Conservation (phyloP, 2,329 filamentous ascomycete genomes). For the Cryphonectria japonica region DNA sequence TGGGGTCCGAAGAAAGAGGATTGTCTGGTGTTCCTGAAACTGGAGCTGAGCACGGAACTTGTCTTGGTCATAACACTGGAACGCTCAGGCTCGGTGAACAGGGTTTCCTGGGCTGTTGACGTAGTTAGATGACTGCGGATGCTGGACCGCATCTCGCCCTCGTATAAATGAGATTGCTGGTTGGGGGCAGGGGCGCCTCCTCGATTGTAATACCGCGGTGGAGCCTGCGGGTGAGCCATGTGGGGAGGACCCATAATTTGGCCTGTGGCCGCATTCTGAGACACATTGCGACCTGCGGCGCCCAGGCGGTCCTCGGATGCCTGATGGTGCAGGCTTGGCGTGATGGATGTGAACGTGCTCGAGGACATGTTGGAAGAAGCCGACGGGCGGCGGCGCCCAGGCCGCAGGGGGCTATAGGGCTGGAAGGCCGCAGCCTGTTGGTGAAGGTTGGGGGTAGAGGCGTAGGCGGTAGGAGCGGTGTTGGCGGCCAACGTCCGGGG, state of each 20-base stretch:
- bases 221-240: conserved; percentile 26
- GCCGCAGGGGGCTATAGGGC: conserved; percentile 14
- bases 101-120: conserved; percentile 61
- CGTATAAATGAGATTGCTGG: conserved; percentile 47
- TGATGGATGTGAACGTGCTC: conserved; percentile 20
- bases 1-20: conserved; percentile 30
- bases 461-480: not conserved
- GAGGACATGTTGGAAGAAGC: conserved; percentile 26
- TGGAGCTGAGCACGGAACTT: conserved; percentile 65
- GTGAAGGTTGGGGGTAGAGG: not conserved
- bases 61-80: conserved; percentile 81
- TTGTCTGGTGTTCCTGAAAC: conserved; percentile 32
- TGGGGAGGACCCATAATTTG: conserved; percentile 28
- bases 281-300: conserved; percentile 27
- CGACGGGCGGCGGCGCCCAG: conserved; percentile 24
- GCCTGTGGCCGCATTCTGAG: conserved; percentile 29
- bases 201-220: conserved; percentile 24
- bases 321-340: conserved; percentile 25
- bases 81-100: conserved; percentile 64
- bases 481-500: conserved; percentile 18
- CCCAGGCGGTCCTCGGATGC: conserved; percentile 26
- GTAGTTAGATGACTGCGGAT: conserved; percentile 59
- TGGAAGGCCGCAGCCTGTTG: conserved; percentile 9
- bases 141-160: conserved; percentile 59
- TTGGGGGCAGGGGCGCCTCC: conserved; percentile 28